These are phyloP conservation scores for Fusarium tanahbumbuense DNA, from an alignment of 2,329 filamentous ascomycete genomes.

Conservation along the genomic window DNA sequence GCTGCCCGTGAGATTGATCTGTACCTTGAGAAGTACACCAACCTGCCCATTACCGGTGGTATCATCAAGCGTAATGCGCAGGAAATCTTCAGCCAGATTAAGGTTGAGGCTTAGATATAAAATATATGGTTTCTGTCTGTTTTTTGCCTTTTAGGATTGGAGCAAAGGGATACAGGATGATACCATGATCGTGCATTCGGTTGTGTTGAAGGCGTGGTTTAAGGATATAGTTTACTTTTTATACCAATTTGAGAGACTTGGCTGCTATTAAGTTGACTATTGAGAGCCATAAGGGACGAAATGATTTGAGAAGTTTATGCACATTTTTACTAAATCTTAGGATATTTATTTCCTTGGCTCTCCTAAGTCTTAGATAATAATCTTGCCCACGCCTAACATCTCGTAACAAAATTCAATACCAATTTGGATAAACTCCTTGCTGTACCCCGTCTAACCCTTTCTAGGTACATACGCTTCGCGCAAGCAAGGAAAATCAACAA, in stretches of 20 bases:
- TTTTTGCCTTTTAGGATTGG: constrained; percentile 12
- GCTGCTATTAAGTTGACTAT: not conserved
- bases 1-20: constrained; percentile 91
- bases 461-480: too few relatives aligned
- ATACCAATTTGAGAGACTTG: constrained; percentile 42
- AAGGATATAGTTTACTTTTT: constrained; percentile 19
- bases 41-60: constrained; percentile 89
- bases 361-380: too few relatives aligned
- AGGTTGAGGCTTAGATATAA: constrained; percentile 35
- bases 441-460: too few relatives aligned
- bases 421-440: too few relatives aligned
- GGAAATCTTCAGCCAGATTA: constrained; percentile 66
- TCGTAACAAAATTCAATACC: too few relatives aligned
- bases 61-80: constrained; percentile 87
- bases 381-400: too few relatives aligned
- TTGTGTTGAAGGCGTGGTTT: constrained; percentile 12
- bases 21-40: constrained; percentile 82
- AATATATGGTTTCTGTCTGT: constrained; percentile 3
- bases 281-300: not conserved
- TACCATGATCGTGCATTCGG: constrained; percentile 33
- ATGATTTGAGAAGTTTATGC: not conserved
- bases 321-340: not conserved
- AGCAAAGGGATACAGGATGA: constrained; percentile 31
- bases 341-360: not conserved
- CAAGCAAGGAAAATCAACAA: too few relatives aligned